These are phyloP conservation scores for Fulvia fulva DNA, from an alignment of 2,329 filamentous ascomycete genomes.

Conservation along the genomic window DNA sequence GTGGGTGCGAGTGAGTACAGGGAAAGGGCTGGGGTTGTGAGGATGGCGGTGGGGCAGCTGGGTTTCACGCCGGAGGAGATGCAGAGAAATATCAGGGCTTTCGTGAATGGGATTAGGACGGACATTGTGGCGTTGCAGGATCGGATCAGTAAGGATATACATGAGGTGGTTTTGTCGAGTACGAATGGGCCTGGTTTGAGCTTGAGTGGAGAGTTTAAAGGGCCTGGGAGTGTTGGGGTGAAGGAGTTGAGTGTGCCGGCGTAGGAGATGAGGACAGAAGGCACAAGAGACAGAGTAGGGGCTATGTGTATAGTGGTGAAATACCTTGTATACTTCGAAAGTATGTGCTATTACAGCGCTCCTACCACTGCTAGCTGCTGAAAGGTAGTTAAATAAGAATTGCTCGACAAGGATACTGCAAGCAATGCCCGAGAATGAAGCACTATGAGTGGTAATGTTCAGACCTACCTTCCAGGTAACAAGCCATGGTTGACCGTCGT, in stretches of 20 bases:
- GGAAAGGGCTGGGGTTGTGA: conserved; percentile 77
- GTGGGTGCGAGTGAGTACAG: conserved; percentile 82
- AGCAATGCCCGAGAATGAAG: too few species aligned
- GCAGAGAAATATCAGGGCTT: conserved; percentile 73
- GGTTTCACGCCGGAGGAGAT: conserved; percentile 84
- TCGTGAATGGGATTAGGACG: conserved; percentile 72
- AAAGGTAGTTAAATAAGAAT: too few species aligned
- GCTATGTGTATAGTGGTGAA: not conserved
- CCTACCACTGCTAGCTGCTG: too few species aligned
- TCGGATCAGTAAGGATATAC: conserved; percentile 66
- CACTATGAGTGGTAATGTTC: too few species aligned
- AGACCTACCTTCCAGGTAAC: too few species aligned
- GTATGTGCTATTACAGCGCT: not conserved
- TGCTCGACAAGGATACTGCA: too few species aligned
- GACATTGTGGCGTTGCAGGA: conserved; percentile 66
- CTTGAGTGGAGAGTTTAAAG: conserved; percentile 72
- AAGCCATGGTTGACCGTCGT: too few species aligned
- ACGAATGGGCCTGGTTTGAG: conserved; percentile 84
- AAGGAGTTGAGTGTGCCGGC: conserved; percentile 32
- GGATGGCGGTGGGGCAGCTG: conserved; percentile 87
- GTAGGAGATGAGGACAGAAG: not conserved
- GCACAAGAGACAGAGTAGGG: not conserved
- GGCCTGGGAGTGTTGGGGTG: conserved; percentile 51
- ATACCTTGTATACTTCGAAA: not conserved
- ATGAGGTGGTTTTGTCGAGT: conserved; percentile 75